These are phyloP conservation scores for Porphyrellus sp. DNA, from an alignment of 1,284 basidiomycete species.

Conservation along the genomic window DNA sequence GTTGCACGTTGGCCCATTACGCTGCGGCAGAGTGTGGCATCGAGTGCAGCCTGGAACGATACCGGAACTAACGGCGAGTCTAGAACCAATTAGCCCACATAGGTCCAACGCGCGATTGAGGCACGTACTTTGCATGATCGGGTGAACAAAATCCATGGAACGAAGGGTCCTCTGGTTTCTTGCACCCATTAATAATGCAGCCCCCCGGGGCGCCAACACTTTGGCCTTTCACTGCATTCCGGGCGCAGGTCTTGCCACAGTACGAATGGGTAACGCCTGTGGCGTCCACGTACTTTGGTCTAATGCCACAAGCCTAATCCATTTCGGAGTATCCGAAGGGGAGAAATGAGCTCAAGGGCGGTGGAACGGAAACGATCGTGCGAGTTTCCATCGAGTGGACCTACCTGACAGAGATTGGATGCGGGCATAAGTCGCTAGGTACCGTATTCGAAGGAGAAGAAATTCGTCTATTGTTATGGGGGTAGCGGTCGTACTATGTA, in stretches of 20 bases:
- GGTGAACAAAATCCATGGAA: slow-evolving; percentile 55
- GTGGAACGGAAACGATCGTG: slow-evolving; percentile 16
- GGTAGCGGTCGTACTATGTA: slow-evolving; percentile 21
- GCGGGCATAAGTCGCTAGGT: slow-evolving; percentile 16
- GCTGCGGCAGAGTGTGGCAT: slow-evolving; percentile 45
- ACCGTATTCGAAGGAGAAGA: neutral
- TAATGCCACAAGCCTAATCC: slow-evolving; percentile 51
- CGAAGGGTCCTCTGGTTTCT: slow-evolving; percentile 44
- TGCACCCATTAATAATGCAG: slow-evolving; percentile 49
- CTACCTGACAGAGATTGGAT: slow-evolving; percentile 30
- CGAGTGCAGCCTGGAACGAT: slow-evolving; percentile 45
- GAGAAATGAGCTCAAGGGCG: slow-evolving; percentile 3
- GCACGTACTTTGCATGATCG: slow-evolving; percentile 49
- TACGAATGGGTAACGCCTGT: slow-evolving; percentile 55
- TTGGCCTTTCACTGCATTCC: slow-evolving; percentile 33
- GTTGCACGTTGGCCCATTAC: slow-evolving; percentile 24
- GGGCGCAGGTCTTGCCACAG: slow-evolving; percentile 59
- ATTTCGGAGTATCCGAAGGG: slow-evolving; percentile 1
- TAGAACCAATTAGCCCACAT: slow-evolving; percentile 27
- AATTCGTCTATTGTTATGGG: neutral
- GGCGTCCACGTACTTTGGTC: slow-evolving; percentile 54
- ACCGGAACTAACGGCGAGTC: slow-evolving; percentile 48
- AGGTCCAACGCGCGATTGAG: slow-evolving; percentile 7
- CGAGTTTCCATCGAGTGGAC: slow-evolving; percentile 8
- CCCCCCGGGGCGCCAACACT: slow-evolving; percentile 15